Evolutionary conservation across 2,329 filamentous ascomycete genomes (phyloP), one percentile per base, ranked within the genome.

Genomic region (Claviceps sp.): DNA sequence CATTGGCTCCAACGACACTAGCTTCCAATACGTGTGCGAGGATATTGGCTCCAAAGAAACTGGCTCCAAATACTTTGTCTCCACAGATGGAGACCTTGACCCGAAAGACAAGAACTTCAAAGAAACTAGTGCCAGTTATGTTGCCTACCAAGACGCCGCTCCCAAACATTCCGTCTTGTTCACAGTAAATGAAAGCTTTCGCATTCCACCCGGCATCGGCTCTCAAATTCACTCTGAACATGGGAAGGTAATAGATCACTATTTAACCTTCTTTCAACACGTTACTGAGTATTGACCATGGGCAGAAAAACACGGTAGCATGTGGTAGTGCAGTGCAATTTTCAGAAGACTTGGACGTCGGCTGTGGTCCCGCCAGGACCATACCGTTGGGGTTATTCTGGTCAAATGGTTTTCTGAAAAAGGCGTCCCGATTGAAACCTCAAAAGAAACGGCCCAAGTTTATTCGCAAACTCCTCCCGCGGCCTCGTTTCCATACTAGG

Each of bases 401-500:
- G 13, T 40, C 57, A 9, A 55, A 60, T 14, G 56, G 55, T 47
- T 48, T 60, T 22, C 54, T 50, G 20, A 65, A 61, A 43, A 54
- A 54, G 5, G 55, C 57, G 9, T 57, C 63, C 1, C 63, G 63
- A 57, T 54, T 65, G n/a, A 69, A 65, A 37, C 61, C 67, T 2
- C 68, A 68, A 9, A 48, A 54, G 9, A 56, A 52, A 9, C 63
- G 56, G 24, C 51, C 55, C 3, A 66, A 59, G 4, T 52, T 62
- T 2, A 63, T 64, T 5, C 63, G 62, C 26, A 72, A 65, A 48
- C 57, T 72, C 6, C 73, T 75, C 48, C 63, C 67, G 5, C 70
- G 61, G 42, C 63, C 66, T 9, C 67, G 68, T 2, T 72, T 71
- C 69, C 62, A 63, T 43, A 65, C 67, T 4, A 72, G 69, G 52